A percentile compares a stretch with the other conserved stretches of the same genome.
Conservation (phyloP, 2,329 filamentous ascomycete species). For the Alternaria longipes region DNA sequence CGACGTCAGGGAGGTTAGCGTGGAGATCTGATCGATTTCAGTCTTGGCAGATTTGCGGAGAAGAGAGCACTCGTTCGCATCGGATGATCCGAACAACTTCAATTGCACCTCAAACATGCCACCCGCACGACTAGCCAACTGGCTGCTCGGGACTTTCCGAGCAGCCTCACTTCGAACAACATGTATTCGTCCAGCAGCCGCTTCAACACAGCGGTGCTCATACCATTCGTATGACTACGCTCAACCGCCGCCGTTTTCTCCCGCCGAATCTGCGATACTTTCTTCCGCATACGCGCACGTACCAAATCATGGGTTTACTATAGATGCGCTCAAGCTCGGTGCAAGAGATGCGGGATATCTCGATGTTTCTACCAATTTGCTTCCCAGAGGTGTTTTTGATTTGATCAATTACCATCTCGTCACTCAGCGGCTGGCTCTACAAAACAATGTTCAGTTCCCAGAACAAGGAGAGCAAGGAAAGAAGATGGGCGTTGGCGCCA, state of each 20-base stretch:
- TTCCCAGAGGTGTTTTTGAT: conserved; percentile 81
- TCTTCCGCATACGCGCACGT: conserved; percentile 81
- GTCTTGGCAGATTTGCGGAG: conserved; percentile 35
- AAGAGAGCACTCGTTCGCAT: conserved; percentile 27
- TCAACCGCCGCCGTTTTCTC: conserved; percentile 68
- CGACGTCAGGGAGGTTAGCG: conserved; percentile 9
- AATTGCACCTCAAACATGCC: conserved; percentile 36
- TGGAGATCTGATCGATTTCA: conserved; percentile 21
- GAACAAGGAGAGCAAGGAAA: conserved; percentile 44
- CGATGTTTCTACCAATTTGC: conserved; percentile 83
- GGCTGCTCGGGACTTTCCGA: conserved; percentile 37
- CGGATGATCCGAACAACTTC: conserved; percentile 20
- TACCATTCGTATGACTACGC: conserved; percentile 52
- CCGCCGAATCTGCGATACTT: conserved; percentile 78
- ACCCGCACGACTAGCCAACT: conserved; percentile 34
- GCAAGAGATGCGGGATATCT: conserved; percentile 86
- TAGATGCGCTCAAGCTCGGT: conserved; percentile 75
- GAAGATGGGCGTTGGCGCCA: conserved; percentile 64
- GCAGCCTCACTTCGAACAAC: conserved; percentile 20
- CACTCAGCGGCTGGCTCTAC: conserved; percentile 69
- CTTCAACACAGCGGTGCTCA: conserved; percentile 28
- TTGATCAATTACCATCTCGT: conserved; percentile 82
- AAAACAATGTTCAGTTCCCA: conserved; percentile 57
- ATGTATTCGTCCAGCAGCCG: conserved; percentile 19
- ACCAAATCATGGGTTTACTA: conserved; percentile 82